Conservation (phyloP, 129 eudicot genomes). For the Centrapalus pauciflorus region DNA sequence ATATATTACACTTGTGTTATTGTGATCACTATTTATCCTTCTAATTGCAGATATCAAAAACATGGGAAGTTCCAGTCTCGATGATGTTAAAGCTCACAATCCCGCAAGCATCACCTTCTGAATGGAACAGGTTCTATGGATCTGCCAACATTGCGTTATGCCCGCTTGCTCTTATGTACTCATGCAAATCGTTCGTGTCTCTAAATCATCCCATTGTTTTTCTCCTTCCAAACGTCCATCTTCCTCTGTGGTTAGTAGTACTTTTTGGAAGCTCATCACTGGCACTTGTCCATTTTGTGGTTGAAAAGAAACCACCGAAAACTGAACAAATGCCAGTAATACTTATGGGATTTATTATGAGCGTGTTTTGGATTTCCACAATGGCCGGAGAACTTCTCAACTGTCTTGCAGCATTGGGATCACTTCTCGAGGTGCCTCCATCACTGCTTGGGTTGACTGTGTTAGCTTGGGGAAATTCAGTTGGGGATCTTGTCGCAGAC, state of each 20-base stretch:
- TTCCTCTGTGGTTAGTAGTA: slow-evolving; percentile 88
- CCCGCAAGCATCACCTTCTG: slow-evolving; percentile 73
- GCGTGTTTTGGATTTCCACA: slow-evolving; percentile 95
- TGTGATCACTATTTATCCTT: slow-evolving; percentile 9
- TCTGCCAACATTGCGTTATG: slow-evolving; percentile 88
- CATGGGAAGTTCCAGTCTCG: slow-evolving; percentile 80
- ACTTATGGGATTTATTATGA: slow-evolving; percentile 71
- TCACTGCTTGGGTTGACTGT: slow-evolving; percentile 87
- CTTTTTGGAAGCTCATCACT: slow-evolving; percentile 70
- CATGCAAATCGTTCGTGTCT: slow-evolving; percentile 84
- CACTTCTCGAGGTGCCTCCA: slow-evolving; percentile 63
- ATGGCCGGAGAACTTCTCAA: slow-evolving; percentile 86
- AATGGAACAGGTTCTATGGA: slow-evolving; percentile 81
- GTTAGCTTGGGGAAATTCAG: slow-evolving; percentile 96
- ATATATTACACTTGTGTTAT: too few relatives aligned
- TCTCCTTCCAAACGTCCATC: slow-evolving; percentile 59
- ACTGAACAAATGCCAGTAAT: slow-evolving; percentile 58
- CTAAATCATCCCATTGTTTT: slow-evolving; percentile 62
- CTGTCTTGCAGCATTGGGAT: slow-evolving; percentile 85
- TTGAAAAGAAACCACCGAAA: slow-evolving; percentile 85
- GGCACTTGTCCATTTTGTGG: slow-evolving; percentile 57
- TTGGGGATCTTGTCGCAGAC: slow-evolving; percentile 97
- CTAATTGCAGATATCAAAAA: slow-evolving; percentile 55
- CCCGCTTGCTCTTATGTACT: slow-evolving; percentile 74
- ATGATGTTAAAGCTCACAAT: slow-evolving; percentile 76